Base-by-base conservation (phyloP, 1,284 basidiomycete genomes). In the Microbotryum scabiosae region DNA sequence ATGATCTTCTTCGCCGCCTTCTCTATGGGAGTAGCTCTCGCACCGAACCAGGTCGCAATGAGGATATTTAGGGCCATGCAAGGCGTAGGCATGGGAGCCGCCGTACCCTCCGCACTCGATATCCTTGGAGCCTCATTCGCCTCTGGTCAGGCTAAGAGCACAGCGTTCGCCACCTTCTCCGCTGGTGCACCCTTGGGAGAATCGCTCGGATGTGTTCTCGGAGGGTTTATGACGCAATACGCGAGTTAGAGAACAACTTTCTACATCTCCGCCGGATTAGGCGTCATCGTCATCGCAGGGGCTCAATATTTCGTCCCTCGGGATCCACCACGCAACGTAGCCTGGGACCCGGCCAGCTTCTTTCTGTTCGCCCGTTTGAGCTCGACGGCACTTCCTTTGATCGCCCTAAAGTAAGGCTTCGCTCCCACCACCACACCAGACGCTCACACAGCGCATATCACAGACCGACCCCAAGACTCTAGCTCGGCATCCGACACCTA, bases 101-200 rank as follows among this genome's bases (percentile, higher is more conserved):
- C 36, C 36, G 12, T 41, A 9, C 68, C 68, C 3, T 51, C 64
- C 0, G 65, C 67, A 3, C 58, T 74, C 2, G 74, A 74, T 43
- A 74, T 75, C 48, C 61, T 75, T 2, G 73, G 70, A 14, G 66
- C 63, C 30, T 69, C 68, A 0, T 71, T 74, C 45, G 69, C 72
- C 2, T 73, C 74, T n/a, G 72, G 73, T 1, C 71, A 70, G 23
- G 62, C 71, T 46, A 74, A 74, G 57, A 72, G 71, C 23, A 59
- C 65, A 0, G 70, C 70, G 6, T 75, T 74, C 47, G 73, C 74
- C 6, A 56, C 67, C 7, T 72, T 75, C 45, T 71, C 70, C 1
- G 74, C 88, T 0, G 89, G 90, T 20, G 88, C 87, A 5, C 88
- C 90, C 0, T 74, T 91, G 1, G 90, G 88, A 0, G 84, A 80